A percentile compares a stretch with the other conserved stretches of the same genome.
Conservation (phyloP, 2,329 filamentous ascomycete genomes). For the Penicillium thymicola region DNA sequence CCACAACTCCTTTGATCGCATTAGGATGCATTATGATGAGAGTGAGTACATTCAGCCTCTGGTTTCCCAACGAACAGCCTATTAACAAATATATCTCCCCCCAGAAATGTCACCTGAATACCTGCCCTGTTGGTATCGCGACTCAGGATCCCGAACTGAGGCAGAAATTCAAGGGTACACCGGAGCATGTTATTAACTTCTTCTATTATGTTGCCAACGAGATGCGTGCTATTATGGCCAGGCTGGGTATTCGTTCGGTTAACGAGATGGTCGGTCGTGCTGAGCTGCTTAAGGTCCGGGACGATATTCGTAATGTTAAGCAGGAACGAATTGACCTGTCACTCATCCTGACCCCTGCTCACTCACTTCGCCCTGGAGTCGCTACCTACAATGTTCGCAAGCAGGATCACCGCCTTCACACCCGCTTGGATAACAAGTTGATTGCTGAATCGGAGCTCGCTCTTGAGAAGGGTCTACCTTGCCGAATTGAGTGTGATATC, state of each 20-base stretch:
- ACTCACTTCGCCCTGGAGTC: constrained; percentile 88
- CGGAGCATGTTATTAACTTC: constrained; percentile 98
- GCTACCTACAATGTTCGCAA: constrained; percentile 97
- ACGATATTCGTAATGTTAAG: constrained; percentile 83
- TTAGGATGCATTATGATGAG: constrained; percentile 98
- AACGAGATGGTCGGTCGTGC: constrained; percentile 97
- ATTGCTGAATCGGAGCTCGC: constrained; percentile 94
- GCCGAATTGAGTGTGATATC: constrained; percentile 90
- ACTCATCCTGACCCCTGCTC: constrained; percentile 89
- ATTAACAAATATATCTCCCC: background rate
- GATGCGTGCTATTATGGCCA: constrained; percentile 93
- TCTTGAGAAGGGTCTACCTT: constrained; percentile 88
- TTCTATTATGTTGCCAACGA: constrained; percentile 98
- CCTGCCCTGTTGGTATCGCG: constrained; percentile 88
- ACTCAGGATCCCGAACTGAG: constrained; percentile 92
- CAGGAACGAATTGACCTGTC: constrained; percentile 91
- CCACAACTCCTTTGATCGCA: constrained; percentile 88
- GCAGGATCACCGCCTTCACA: constrained; percentile 91
- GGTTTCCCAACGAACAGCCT: background rate
- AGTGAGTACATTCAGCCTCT: background rate
- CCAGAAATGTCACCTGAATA: constrained; percentile 55
- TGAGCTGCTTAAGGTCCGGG: constrained; percentile 79
- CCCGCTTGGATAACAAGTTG: constrained; percentile 93
- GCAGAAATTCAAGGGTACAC: constrained; percentile 88
- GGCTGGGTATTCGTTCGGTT: constrained; percentile 87